Conservation (phyloP, 1,284 basidiomycete genomes). For the Phaffia rhodozyma region DNA sequence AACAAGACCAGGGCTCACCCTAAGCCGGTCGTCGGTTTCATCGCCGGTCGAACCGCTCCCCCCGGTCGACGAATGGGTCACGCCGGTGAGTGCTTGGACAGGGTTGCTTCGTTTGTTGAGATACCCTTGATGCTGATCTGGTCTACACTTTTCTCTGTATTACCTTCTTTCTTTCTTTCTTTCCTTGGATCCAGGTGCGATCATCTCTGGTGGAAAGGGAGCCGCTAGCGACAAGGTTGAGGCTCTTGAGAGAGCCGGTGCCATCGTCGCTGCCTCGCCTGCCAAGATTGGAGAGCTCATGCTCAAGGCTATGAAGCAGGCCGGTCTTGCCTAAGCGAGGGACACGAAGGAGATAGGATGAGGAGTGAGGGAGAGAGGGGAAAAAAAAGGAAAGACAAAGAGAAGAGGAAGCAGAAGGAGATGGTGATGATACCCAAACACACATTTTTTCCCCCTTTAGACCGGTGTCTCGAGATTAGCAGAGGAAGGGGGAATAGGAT, state of each 20-base stretch:
- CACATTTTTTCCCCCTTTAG: too few species aligned
- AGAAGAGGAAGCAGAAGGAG: background rate
- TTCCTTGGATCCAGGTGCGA: conserved; percentile 55
- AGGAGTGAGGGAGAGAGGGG: background rate
- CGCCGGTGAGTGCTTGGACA: conserved; percentile 38
- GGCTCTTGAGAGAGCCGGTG: conserved; percentile 88
- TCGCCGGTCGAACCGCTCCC: conserved; percentile 93
- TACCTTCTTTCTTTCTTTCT: background rate
- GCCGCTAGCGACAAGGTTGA: conserved; percentile 91
- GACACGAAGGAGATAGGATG: background rate
- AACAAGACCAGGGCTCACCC: conserved; percentile 79
- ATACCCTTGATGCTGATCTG: background rate
- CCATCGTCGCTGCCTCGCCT: conserved; percentile 89
- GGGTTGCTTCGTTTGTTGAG: too few species aligned
- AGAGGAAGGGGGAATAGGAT: too few species aligned
- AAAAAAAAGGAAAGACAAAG: background rate
- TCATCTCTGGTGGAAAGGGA: conserved; percentile 95
- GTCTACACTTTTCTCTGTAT: background rate
- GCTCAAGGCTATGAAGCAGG: conserved; percentile 76
- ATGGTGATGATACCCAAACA: background rate
- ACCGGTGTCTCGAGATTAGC: too few species aligned
- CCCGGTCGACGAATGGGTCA: conserved; percentile 98
- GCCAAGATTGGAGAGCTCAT: conserved; percentile 82
- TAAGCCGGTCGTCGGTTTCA: conserved; percentile 96
- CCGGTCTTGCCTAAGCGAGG: conserved; percentile 53